Evolutionary conservation across 139 green algal genomes (phyloP).

Genomic region (Micractinium conductrix): DNA sequence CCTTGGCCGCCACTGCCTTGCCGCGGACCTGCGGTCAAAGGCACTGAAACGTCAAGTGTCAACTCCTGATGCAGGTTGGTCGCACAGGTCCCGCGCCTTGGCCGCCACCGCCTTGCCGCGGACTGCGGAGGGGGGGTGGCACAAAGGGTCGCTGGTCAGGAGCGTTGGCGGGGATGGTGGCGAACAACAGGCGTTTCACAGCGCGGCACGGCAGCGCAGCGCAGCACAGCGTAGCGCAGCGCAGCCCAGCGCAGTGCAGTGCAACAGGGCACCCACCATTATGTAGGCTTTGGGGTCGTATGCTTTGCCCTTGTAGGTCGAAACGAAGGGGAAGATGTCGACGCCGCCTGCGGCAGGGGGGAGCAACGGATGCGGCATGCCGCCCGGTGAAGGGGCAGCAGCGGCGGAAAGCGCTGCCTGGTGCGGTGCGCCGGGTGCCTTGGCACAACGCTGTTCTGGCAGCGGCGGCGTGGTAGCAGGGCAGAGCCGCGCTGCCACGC

Average conservation of each 20-base stretch:
- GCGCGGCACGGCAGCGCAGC: not conserved
- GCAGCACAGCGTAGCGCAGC: no score
- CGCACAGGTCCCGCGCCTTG: slow-evolving; percentile 86
- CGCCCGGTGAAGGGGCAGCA: no score
- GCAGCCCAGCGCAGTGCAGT: no score
- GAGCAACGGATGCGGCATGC: no score
- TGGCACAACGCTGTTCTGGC: no score
- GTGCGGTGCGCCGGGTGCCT: no score
- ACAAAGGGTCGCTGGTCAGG: not conserved
- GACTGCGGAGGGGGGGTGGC: not conserved
- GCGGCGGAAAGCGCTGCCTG: no score
- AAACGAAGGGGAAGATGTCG: not conserved
- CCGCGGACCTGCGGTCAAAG: not conserved
- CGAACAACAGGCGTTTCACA: not conserved
- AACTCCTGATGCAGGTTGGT: no score
- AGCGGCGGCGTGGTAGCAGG: not conserved
- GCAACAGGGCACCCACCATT: not conserved
- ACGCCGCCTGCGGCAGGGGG: not conserved
- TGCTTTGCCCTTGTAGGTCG: not conserved
- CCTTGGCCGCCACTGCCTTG: slow-evolving; percentile 87
- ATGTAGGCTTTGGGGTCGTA: not conserved
- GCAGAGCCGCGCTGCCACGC: no score
- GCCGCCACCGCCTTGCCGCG: slow-evolving; percentile 78
- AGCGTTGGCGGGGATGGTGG: not conserved
- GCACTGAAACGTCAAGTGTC: no score